These are phyloP conservation scores for Dictyostelium citrinum DNA, from an alignment of 78 protist genomes.

Conservation along the genomic window DNA sequence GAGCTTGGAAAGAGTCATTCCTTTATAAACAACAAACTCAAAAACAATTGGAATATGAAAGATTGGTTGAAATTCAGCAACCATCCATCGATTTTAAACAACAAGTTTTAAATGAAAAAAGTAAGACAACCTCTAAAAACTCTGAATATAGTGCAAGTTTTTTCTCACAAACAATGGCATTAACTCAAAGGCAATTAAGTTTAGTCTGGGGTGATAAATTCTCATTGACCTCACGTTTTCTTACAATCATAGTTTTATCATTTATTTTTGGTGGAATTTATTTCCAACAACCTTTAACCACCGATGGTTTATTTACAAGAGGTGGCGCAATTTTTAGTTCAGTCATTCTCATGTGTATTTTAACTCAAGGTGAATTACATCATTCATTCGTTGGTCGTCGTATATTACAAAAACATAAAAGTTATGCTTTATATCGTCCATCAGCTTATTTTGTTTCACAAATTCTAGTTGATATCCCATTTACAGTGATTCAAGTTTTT, in stretches of 20 bases:
- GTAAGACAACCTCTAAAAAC: conserved; percentile 13
- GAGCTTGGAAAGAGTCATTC: conserved; percentile 35
- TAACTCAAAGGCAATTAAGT: conserved; percentile 36
- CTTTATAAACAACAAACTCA: neutral
- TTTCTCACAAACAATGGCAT: conserved; percentile 31
- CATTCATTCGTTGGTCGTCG: conserved; percentile 27
- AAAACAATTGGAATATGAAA: conserved; percentile 13
- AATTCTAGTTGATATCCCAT: conserved; percentile 19
- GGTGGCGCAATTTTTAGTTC: conserved; percentile 61
- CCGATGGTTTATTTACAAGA: conserved; percentile 35
- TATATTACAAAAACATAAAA: conserved; percentile 49
- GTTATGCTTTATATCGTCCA: conserved; percentile 46
- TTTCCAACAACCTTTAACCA: conserved; percentile 1
- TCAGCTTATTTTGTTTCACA: conserved; percentile 33
- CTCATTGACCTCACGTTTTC: conserved; percentile 1
- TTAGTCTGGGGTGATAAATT: conserved; percentile 59
- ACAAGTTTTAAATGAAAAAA: conserved; percentile 16
- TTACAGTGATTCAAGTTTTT: neutral
- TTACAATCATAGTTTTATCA: conserved; percentile 2
- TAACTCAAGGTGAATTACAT: conserved; percentile 1
- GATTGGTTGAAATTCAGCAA: conserved; percentile 5
- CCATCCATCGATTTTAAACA: neutral
- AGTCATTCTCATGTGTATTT: neutral
- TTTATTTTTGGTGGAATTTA: conserved; percentile 55
- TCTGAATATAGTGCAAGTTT: conserved; percentile 43